Conservation (phyloP, 2,329 filamentous ascomycete species). For the Claviceps sp. region DNA sequence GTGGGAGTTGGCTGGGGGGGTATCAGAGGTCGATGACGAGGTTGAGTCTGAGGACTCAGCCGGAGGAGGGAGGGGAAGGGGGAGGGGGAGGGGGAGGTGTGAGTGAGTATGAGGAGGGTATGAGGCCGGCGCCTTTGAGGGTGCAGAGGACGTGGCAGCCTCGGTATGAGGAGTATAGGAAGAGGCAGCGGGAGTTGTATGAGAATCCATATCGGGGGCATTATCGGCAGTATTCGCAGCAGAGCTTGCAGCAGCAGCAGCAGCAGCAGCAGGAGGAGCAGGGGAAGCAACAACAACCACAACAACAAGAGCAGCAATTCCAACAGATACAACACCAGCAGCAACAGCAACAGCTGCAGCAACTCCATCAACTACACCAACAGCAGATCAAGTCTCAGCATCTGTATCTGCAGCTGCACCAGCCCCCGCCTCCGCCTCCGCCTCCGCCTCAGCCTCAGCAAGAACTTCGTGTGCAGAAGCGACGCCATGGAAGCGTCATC, state of each 20-base stretch:
- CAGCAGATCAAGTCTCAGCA: background rate
- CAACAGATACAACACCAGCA: background rate
- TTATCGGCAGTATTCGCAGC: background rate
- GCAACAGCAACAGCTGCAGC: background rate
- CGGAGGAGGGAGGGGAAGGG: slow-evolving; percentile 13
- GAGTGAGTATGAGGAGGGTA: slow-evolving; percentile 1
- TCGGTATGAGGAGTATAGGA: slow-evolving; percentile 5
- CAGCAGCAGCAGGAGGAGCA: background rate
- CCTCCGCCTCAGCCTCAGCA: slow-evolving; percentile 7
- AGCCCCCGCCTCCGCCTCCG: slow-evolving; percentile 4
- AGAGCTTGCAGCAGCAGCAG: background rate
- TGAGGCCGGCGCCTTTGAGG: slow-evolving; percentile 1
- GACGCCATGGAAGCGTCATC: background rate
- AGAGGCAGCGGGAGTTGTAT: slow-evolving; percentile 2
- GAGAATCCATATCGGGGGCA: background rate
- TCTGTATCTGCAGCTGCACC: background rate
- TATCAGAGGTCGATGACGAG: slow-evolving; percentile 20
- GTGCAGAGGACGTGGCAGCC: slow-evolving; percentile 2
- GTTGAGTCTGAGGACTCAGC: slow-evolving; percentile 14
- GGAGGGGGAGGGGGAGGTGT: background rate
- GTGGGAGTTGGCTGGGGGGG: slow-evolving; percentile 19
- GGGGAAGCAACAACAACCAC: background rate
- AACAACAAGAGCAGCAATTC: background rate
- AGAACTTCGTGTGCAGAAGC: slow-evolving; percentile 9
- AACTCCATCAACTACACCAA: background rate